Evolutionary conservation across 768 basidiomycete genomes (phyloP), one percentile per base, ranked within the genome.

Genomic region (Leccinum broughii): DNA sequence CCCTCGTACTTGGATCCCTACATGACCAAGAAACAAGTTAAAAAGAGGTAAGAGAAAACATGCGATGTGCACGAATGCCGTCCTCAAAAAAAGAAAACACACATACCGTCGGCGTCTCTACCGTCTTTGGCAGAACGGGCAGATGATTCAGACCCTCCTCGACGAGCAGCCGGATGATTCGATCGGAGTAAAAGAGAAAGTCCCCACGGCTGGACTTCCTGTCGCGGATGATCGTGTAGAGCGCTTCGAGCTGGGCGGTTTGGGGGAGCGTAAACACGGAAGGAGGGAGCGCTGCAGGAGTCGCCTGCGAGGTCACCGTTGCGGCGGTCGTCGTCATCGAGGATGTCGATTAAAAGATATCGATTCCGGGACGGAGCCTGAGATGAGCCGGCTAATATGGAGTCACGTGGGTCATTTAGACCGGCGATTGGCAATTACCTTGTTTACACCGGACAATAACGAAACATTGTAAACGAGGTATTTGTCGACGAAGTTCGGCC

Each of bases 221-320:
- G 75, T 96, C 88, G 55, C 96, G 76, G 73, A 97, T 95, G 74
- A 97, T 96, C 11, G 95, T 98, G 78, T 96, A 92, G 32, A 98
- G 79, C 2, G 94, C 95, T 72, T 97, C 95, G 22, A 99, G 86
- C 77, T 98, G 96, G 1, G 91, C 87, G 0, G 94, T 98, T 66
- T 90, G 92, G 0, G 88, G 89, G 2, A 98, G 81, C 4, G 91
- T 93, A 72, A 90, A 87, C n/a, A 96, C 94, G 13, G 90, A 93
- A 3, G 87, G 79, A 13, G 92, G 92, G 14, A 93, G 78, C 13
- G 78, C 37, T 5, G 70, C 72, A 4, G 76, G 76, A 3, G 69
- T 67, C 4, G 68, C 62, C 56, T 80, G 78, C 3, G 79, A 68
- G 6, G 78, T 68, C 22, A 65, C 41, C 39, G 28, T 34, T 0